Conservation (phyloP, 2,329 filamentous ascomycete species). For the Oidium heveae region DNA sequence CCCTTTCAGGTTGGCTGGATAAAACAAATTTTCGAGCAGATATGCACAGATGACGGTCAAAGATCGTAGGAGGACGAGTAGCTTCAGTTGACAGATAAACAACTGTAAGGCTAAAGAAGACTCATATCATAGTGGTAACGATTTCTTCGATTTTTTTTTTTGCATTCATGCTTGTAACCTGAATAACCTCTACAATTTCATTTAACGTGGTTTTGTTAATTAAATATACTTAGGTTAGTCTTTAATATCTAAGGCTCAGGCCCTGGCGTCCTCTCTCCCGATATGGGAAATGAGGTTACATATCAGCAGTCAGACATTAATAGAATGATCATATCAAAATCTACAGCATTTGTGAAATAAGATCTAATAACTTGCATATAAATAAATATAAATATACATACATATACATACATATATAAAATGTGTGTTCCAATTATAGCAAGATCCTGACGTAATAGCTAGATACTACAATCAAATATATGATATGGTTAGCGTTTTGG, state of each 20-base stretch:
- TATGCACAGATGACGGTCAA: not conserved
- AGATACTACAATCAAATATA: no score
- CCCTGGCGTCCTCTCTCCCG: not conserved
- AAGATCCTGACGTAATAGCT: no score
- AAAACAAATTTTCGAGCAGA: not conserved
- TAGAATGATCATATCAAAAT: no score
- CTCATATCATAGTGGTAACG: not conserved
- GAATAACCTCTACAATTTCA: not conserved
- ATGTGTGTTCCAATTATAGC: no score
- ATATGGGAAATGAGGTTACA: not conserved
- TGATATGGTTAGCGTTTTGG: no score
- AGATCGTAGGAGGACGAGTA: not conserved
- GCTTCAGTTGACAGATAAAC: not conserved
- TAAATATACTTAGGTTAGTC: not conserved
- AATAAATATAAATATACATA: no score
- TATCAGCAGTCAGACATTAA: no score
- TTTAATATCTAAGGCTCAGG: not conserved
- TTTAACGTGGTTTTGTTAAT: not conserved
- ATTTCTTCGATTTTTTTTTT: not conserved
- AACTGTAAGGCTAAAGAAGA: not conserved
- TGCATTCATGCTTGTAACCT: no score
- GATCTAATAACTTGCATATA: no score
- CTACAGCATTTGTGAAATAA: no score
- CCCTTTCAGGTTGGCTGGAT: not conserved
- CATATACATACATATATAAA: no score